Evolutionary conservation across 108 stramenopile genomes (phyloP), one percentile per base, ranked within the genome.

Genomic region (Nitzschia palea): DNA sequence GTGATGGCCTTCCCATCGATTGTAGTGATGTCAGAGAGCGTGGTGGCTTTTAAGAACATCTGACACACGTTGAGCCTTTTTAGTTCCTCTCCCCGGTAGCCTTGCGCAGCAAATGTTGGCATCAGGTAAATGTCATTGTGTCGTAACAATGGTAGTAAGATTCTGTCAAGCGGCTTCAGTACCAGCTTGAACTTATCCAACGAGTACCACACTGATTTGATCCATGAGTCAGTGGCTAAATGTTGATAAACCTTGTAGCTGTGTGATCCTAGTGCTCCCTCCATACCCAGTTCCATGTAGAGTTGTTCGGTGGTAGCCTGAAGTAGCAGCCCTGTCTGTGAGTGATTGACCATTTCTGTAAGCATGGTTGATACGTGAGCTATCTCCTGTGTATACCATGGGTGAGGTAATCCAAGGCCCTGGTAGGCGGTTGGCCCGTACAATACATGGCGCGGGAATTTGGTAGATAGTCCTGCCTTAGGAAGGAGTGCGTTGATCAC

Each of bases 11-110:
- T 40, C 12, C 55, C 55, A 12, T 17, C 17, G 31, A 28, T 34
- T 9, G 55, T 33, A 8, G 55, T 57, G 17, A 57, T 57, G 55
- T 57, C 55, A 15, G 55, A 22, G 27, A 57, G 31, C 15, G 55
- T 30, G 8, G 31, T 14, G 18, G 30, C 55, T 57, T 25, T 18
- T 28, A 57, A 29, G 14, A 17, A 57, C 55, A 57, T 28, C 10
- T 29, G 28, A 14, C 28, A 33, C 12, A 12, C 8, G 55, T 57
- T 57, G 15, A 57, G 55, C 8, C 9, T 28, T 12, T 32, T 17
- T 22, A 57, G 55, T 28, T 57, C 55, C 17, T 18, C 10, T 14
- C 32, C 32, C 31, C 29, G 17, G 55, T 31, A 57, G 29, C 55
- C 55, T 23, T 22, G 27, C 12, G 10, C 12, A 6, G 18, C 15